These are phyloP conservation scores for Akebia trifoliata DNA, from an alignment of 164 flowering plant species.

Conservation along the genomic window DNA sequence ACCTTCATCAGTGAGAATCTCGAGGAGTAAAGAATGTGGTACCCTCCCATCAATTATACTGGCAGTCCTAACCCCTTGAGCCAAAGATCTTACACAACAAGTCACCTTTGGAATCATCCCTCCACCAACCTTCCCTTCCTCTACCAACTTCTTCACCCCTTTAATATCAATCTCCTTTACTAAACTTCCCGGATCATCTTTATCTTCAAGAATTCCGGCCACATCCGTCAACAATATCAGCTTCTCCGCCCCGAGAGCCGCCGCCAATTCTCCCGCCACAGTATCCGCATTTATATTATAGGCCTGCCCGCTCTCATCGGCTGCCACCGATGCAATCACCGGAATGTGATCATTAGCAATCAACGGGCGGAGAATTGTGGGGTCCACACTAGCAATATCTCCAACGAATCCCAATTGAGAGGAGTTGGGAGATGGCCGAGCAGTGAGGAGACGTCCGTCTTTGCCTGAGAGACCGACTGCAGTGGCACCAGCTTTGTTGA, in stretches of 20 bases:
- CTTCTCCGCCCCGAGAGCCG: conserved; percentile 90
- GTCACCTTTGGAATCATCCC: conserved; percentile 96
- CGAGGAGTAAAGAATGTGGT: conserved; percentile 72
- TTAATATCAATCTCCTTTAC: conserved; percentile 79
- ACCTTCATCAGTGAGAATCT: conserved; percentile 84
- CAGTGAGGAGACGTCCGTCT: conserved; percentile 78
- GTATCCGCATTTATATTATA: conserved; percentile 94
- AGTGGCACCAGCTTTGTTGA: conserved; percentile 78
- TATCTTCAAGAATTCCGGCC: conserved; percentile 62
- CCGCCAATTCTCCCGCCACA: conserved; percentile 89
- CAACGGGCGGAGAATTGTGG: conserved; percentile 51
- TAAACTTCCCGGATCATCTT: conserved; percentile 56
- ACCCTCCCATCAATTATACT: conserved; percentile 88
- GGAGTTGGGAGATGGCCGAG: conserved; percentile 59
- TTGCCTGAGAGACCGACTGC: conserved; percentile 83
- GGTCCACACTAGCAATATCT: conserved; percentile 69
- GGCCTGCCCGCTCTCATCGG: conserved; percentile 66
- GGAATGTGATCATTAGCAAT: conserved; percentile 57
- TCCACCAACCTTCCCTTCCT: conserved; percentile 75
- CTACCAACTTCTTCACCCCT: conserved; percentile 75
- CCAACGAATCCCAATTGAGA: conserved; percentile 82
- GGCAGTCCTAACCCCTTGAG: conserved; percentile 83
- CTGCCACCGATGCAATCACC: conserved; percentile 87
- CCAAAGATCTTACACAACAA: conserved; percentile 73
- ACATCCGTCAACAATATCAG: conserved; percentile 84